phyloP scores from a whole-genome alignment of 768 basidiomycete species.

The Lactarius deliciosus region DNA sequence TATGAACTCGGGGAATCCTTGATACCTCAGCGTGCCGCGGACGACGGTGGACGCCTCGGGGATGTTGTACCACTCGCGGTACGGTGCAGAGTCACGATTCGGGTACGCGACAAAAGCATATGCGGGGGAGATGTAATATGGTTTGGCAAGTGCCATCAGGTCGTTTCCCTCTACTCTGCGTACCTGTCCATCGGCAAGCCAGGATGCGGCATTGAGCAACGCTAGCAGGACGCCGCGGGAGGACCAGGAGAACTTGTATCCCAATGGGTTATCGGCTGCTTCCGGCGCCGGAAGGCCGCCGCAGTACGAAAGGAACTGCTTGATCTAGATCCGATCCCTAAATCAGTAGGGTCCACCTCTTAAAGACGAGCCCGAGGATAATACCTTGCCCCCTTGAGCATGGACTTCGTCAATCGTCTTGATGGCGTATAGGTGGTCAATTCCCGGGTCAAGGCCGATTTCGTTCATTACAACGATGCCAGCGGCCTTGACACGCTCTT shows the following conservation, averaged over 20 bases:
- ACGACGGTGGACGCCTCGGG: slow-evolving; percentile 92
- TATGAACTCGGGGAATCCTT: slow-evolving; percentile 96
- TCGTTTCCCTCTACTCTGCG: slow-evolving; percentile 72
- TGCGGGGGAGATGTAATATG: slow-evolving; percentile 93
- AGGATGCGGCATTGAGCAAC: slow-evolving; percentile 86
- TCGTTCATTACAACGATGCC: slow-evolving; percentile 97
- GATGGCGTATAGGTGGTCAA: slow-evolving; percentile 90
- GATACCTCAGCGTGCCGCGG: slow-evolving; percentile 91
- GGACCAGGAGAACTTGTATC: slow-evolving; percentile 99
- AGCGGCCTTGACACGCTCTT: slow-evolving; percentile 76
- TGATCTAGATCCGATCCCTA: slow-evolving; percentile 51
- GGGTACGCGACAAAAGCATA: slow-evolving; percentile 97
- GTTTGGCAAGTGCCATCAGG: slow-evolving; percentile 87
- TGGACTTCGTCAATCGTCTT: slow-evolving; percentile 95
- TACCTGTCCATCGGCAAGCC: slow-evolving; percentile 63
- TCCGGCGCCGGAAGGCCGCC: slow-evolving; percentile 94
- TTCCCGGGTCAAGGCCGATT: slow-evolving; percentile 95
- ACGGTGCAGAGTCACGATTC: slow-evolving; percentile 90
- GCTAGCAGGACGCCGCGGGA: slow-evolving; percentile 95
- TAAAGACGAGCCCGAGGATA: slow-evolving; percentile 14
- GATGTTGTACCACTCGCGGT: slow-evolving; percentile 89
- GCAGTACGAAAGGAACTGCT: slow-evolving; percentile 91
- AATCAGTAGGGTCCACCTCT: slow-evolving; percentile 7
- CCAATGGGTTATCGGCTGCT: slow-evolving; percentile 90
- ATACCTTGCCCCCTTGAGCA: slow-evolving; percentile 88